A percentile compares a stretch with the other conserved stretches of the same genome.
phyloP scores from a whole-genome alignment of 805 yeast genomes.

The Ogataea corticis region DNA sequence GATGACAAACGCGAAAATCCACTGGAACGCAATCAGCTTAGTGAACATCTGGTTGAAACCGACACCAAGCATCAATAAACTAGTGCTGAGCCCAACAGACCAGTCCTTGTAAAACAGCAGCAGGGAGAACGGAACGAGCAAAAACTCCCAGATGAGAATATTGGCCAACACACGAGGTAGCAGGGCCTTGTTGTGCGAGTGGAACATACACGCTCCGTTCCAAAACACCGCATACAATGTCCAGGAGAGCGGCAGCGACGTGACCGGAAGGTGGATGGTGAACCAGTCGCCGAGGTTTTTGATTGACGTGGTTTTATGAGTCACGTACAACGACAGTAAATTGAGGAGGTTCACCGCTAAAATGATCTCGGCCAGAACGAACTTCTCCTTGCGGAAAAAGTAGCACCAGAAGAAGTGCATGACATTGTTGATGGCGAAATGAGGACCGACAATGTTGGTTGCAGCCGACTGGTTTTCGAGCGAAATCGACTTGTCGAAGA shows the following conservation, averaged over 20 bases:
- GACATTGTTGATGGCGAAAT: slow-evolving; percentile 63
- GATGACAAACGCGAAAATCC: slow-evolving; percentile 79
- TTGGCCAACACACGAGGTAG: slow-evolving; percentile 70
- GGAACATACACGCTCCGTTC: slow-evolving; percentile 81
- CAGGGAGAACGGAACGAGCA: slow-evolving; percentile 61
- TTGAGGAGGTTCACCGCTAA: slow-evolving; percentile 61
- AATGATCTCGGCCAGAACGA: slow-evolving; percentile 57
- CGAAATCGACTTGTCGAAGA: slow-evolving; percentile 30
- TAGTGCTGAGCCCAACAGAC: slow-evolving; percentile 61
- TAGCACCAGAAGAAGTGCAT: slow-evolving; percentile 63
- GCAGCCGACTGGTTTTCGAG: slow-evolving; percentile 32
- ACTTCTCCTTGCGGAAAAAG: slow-evolving; percentile 60
- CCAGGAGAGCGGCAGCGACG: slow-evolving; percentile 78
- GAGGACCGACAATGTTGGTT: slow-evolving; percentile 51
- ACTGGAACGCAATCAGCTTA: slow-evolving; percentile 74
- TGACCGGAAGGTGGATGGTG: slow-evolving; percentile 61
- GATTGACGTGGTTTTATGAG: slow-evolving; percentile 59
- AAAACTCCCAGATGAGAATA: slow-evolving; percentile 74
- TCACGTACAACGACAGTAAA: slow-evolving; percentile 52
- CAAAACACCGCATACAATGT: slow-evolving; percentile 71
- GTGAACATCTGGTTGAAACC: slow-evolving; percentile 71
- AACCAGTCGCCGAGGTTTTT: slow-evolving; percentile 53
- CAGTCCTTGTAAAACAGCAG: slow-evolving; percentile 66
- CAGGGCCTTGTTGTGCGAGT: slow-evolving; percentile 52
- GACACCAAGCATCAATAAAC: slow-evolving; percentile 61